phyloP scores from a whole-genome alignment of 495 filamentous ascomycete species.

The Podospora pseudoanserina region DNA sequence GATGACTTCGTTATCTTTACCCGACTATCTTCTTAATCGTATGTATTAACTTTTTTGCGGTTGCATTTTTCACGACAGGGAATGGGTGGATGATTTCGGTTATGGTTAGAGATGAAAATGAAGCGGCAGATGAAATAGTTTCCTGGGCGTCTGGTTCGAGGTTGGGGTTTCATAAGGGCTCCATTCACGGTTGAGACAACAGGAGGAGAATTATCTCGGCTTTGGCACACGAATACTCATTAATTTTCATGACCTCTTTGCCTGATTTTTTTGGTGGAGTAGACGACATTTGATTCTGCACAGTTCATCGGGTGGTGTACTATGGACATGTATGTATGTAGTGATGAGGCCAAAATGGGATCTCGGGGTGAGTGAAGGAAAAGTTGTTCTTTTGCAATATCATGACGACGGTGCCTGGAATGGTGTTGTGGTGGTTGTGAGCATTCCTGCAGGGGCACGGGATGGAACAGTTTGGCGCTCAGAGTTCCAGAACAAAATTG shows the following conservation, averaged over 20 bases:
- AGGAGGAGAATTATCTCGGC: constrained; percentile 27
- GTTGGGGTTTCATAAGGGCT: constrained; percentile 31
- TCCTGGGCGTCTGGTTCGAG: constrained; percentile 27
- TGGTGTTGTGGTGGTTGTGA: neutral
- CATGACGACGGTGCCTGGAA: neutral
- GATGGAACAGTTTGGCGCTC: neutral
- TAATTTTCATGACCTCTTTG: constrained; percentile 33
- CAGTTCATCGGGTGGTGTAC: constrained; percentile 38
- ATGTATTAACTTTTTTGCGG: constrained; percentile 36
- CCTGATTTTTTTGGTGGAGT: constrained; percentile 7
- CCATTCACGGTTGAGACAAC: constrained; percentile 22
- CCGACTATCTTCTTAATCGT: constrained; percentile 30
- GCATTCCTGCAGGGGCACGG: neutral
- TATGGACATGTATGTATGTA: constrained; percentile 33
- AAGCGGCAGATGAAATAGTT: constrained; percentile 29
- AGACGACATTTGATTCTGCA: constrained; percentile 27
- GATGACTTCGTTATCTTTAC: constrained; percentile 23
- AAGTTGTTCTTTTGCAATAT: constrained; percentile 31
- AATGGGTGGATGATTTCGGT: constrained; percentile 33
- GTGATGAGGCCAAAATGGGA: constrained; percentile 20
- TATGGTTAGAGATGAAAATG: constrained; percentile 34
- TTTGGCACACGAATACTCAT: constrained; percentile 31
- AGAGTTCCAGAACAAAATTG: neutral
- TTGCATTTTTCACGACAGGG: constrained; percentile 34
- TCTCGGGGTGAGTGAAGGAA: constrained; percentile 31